Conservation (phyloP, 2,329 filamentous ascomycete species). For the Calonectria ilicicola region DNA sequence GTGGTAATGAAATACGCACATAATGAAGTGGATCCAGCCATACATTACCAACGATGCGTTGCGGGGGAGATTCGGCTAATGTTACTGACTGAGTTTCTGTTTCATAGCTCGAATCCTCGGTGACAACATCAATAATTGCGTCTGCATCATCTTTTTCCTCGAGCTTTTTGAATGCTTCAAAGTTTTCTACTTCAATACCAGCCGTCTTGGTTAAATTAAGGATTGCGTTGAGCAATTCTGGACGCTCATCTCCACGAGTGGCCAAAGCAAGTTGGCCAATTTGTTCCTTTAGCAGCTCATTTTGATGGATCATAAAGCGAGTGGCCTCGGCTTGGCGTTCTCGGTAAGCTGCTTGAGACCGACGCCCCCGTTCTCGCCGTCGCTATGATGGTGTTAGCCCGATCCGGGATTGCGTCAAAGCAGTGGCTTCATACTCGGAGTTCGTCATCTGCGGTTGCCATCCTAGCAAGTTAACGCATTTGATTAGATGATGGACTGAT, state of each 20-base stretch:
- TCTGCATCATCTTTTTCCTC: background rate
- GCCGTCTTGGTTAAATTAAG: slow-evolving; percentile 11
- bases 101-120: background rate
- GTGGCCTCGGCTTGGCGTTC: slow-evolving; percentile 41
- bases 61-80: background rate
- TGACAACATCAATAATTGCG: background rate
- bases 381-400: slow-evolving; percentile 11
- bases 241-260: slow-evolving; percentile 16
- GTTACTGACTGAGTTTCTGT: background rate
- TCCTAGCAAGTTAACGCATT: background rate
- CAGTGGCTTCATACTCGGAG: background rate
- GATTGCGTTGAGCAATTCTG: slow-evolving; percentile 19
- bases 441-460: slow-evolving; percentile 2
- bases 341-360: slow-evolving; percentile 47
- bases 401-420: background rate
- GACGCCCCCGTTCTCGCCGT: slow-evolving; percentile 46
- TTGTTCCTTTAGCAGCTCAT: slow-evolving; percentile 17
- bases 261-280: slow-evolving; percentile 9
- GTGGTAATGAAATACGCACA: slow-evolving; percentile 22
- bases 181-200: slow-evolving; percentile 3
- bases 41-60: background rate
- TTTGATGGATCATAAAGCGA: slow-evolving; percentile 35
- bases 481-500: background rate
- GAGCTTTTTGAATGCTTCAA: rapidly evolving
- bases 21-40: slow-evolving; percentile 32